phyloP scores from a whole-genome alignment of 2,329 filamentous ascomycete genomes.

The Ceratocystiopsis minuta region DNA sequence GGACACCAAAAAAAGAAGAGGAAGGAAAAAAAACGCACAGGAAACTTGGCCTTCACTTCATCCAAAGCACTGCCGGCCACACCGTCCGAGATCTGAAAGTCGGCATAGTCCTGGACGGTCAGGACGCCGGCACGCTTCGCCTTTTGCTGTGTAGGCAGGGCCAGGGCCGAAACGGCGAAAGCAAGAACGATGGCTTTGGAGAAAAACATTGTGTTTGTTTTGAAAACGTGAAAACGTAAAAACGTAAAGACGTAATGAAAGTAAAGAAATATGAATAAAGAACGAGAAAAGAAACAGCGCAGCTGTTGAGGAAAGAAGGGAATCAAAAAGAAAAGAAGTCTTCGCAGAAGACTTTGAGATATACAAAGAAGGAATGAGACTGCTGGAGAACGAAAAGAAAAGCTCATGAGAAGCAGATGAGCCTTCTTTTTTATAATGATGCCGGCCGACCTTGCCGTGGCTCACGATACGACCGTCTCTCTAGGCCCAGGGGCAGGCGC shows the following conservation, averaged over 20 bases:
- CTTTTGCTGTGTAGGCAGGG: conserved; percentile 14
- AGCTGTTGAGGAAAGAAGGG: conserved; percentile 6
- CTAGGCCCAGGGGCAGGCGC: too few relatives aligned
- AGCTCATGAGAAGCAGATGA: conserved; percentile 1
- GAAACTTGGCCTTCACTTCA: conserved; percentile 36
- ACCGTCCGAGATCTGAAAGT: conserved; percentile 33
- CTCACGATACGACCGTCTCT: too few relatives aligned
- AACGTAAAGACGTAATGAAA: not conserved
- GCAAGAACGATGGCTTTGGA: conserved; percentile 19
- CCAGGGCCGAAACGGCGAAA: conserved; percentile 18
- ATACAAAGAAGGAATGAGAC: not conserved
- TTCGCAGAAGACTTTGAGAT: conserved; percentile 6
- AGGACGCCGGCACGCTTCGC: conserved; percentile 16
- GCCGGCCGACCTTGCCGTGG: too few relatives aligned
- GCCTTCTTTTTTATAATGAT: not conserved
- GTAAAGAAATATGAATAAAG: not conserved
- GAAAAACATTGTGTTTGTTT: conserved; percentile 18
- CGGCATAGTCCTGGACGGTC: conserved; percentile 14
- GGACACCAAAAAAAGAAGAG: not conserved
- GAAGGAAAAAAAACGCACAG: conserved; percentile 17
- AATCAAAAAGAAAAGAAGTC: conserved; percentile 1
- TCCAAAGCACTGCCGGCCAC: conserved; percentile 32
- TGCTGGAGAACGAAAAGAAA: conserved; percentile 2
- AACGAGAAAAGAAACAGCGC: conserved; percentile 5
- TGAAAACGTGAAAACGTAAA: not conserved